Percentiles rank a stretch among this genome's conserved stretches.
phyloP scores from a whole-genome alignment of 495 filamentous ascomycete genomes.

The Hypoxylon subgilvum region DNA sequence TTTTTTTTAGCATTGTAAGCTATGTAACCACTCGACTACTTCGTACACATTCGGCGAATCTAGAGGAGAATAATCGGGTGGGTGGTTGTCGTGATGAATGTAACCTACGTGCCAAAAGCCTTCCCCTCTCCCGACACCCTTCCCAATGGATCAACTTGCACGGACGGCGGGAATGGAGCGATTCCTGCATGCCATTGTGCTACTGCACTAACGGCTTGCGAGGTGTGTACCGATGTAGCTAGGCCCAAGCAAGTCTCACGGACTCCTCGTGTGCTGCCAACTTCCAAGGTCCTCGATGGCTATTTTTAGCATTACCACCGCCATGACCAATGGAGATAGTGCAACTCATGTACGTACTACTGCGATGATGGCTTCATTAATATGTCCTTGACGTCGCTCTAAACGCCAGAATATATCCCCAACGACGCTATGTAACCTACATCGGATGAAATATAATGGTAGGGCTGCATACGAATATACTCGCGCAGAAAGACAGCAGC shows the following conservation, averaged over 20 bases:
- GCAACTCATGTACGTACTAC: background rate
- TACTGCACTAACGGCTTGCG: constrained; percentile 16
- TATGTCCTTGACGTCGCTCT: constrained; percentile 1
- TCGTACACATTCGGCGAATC: constrained; percentile 18
- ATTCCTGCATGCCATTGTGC: constrained; percentile 30
- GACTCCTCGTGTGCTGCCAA: constrained; percentile 18
- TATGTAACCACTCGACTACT: background rate
- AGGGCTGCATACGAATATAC: constrained; percentile 30
- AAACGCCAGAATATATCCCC: constrained; percentile 10
- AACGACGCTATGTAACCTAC: constrained; percentile 30
- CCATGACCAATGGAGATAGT: constrained; percentile 19
- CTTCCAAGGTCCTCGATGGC: constrained; percentile 21
- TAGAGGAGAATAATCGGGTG: constrained; percentile 33
- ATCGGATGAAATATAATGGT: constrained; percentile 13
- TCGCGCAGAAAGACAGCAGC: constrained; percentile 3
- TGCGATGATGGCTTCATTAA: constrained; percentile 8
- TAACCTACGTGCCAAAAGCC: constrained; percentile 20
- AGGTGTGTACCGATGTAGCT: too few relatives aligned
- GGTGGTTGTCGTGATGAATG: constrained; percentile 32
- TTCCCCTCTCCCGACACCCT: constrained; percentile 4
- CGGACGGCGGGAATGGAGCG: constrained; percentile 32
- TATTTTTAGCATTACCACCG: constrained; percentile 27
- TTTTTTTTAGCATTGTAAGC: constrained; percentile 11
- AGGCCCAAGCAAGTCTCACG: constrained; percentile 1
- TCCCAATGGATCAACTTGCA: constrained; percentile 21